Evolutionary conservation across 1,284 basidiomycete species (phyloP), one percentile per base, ranked within the genome.

Genomic region (Malassezia sp.): DNA sequence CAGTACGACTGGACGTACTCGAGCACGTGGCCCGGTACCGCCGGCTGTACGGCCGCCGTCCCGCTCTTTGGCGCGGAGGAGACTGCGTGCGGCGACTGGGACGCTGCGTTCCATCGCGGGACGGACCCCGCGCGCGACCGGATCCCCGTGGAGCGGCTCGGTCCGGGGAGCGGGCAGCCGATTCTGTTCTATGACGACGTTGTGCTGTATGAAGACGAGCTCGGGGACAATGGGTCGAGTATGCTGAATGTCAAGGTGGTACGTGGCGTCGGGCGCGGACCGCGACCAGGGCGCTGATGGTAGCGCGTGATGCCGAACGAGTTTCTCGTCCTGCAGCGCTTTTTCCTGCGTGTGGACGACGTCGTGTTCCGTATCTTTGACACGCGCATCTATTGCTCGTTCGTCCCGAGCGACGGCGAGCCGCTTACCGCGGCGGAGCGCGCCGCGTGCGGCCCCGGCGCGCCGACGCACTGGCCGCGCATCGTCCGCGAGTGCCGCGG

Each of bases 281-380:
- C n/a, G n/a, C n/a, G n/a, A n/a, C n/a, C n/a, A n/a, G n/a, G n/a
- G 1, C 42, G 52, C 33, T 14, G 10, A 11, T 24, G 17, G n/a
- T 60, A 93, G 88, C 82, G 93, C 45, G 89, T 97, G 36, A 97
- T 97, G 90, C 89, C 91, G 0, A 83, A 82, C n/a, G 91, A 84
- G 39, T 77, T 95, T 57, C 91, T 96, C 71, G 80, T 96, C 53
- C 79, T 99, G 8, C 78, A 82, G 1, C 79, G 93, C 6, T 87
- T 95, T 71, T 88, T 85, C n/a, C 75, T 99, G 4, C 80, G 93
- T 17, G 89, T 99, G 37, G 93, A 99, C 71, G 79, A 84, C 46
- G 93, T 99, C 32, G 78, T 96, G 31, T 97, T 97, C 73, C 78
- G 93, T 31, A 79, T 82, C 29, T 82, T 80, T 60, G 93, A 99